A percentile compares a stretch with the other conserved stretches of the same genome.
phyloP scores from a whole-genome alignment of 2,329 filamentous ascomycete genomes.

The Diplocarpon rosae region DNA sequence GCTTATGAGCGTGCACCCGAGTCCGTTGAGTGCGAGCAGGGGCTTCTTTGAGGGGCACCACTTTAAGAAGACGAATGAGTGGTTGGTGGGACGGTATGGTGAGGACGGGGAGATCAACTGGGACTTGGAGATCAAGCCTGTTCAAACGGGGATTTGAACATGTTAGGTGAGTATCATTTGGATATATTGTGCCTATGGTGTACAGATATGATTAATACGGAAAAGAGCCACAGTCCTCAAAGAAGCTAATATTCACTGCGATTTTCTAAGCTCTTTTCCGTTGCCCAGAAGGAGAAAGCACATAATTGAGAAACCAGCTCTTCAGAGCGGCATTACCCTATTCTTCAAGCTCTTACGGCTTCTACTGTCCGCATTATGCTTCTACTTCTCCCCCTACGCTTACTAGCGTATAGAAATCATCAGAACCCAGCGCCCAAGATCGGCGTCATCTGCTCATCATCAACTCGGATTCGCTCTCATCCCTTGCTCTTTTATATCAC shows the following conservation, averaged over 20 bases:
- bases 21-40: conserved; percentile 71
- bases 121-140: conserved; percentile 39
- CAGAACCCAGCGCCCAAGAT: too few species aligned
- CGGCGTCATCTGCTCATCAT: too few species aligned
- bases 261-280: neutral
- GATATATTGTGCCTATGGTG: too few species aligned
- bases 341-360: conserved; percentile 52
- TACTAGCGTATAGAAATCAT: too few species aligned
- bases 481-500: too few species aligned
- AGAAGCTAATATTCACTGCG: neutral
- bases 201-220: too few species aligned
- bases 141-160: conserved; percentile 7
- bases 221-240: too few species aligned
- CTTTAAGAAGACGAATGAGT: conserved; percentile 74
- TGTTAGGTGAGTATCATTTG: too few species aligned
- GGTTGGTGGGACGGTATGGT: conserved; percentile 72
- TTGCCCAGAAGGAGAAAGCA: neutral
- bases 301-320: neutral
- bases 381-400: conserved; percentile 37
- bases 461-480: too few species aligned
- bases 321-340: conserved; percentile 47
- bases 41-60: conserved; percentile 81
- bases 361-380: conserved; percentile 38
- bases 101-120: conserved; percentile 76
- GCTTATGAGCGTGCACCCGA: conserved; percentile 80